Evolutionary conservation across 2,329 filamentous ascomycete species (phyloP), one percentile per base, ranked within the genome.

Genomic region (Alternaria arbusti): DNA sequence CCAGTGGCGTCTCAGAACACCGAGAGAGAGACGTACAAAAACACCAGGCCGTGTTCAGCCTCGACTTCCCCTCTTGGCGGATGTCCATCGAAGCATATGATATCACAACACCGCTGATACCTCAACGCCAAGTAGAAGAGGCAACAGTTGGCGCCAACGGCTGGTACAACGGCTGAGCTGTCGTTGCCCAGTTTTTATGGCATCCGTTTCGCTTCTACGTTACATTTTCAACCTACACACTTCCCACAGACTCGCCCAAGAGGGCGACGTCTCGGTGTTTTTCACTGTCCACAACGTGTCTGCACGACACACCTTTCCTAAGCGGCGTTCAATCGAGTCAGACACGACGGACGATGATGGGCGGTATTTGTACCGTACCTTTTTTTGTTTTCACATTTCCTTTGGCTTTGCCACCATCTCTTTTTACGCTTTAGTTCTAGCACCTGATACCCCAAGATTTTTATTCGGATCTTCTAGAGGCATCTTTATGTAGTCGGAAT

Each of bases 51-150:
- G 90, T 99, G 22, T 88, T 98, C 76, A 90, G 91, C 12, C 87
- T 99, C 65, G 94, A 98, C 71, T 96, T 94, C 84, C 85, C 88
- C 1, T 92, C 88, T 0, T 99, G 95, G 95, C 84, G 88, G 69
- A 87, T 92, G 20, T 85, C 97, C 47, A 90, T 97, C 52, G 80
- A 91, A 10, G 88, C 88, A 0, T 96, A 94, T 73, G 83, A 90
- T 25, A 93, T 98, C 68, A 86, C 83, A n/a, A 85, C 93, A 67
- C 85, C 92, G 1, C 90, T 97, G 80, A 98, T 99, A 66, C 87
- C 90, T n/a, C 91, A 97, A 78, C 88, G 96, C 22, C 58, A 69
- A n/a, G 50, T 59, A 12, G 75, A 79, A 30, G 68, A 75, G 46
- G 67, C 67, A 3, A 71, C 65, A 20, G 67, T 78, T 28, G 56